Evolutionary conservation across 179 eudicot species (phyloP).

Genomic region (Gypsophila paniculata): DNA sequence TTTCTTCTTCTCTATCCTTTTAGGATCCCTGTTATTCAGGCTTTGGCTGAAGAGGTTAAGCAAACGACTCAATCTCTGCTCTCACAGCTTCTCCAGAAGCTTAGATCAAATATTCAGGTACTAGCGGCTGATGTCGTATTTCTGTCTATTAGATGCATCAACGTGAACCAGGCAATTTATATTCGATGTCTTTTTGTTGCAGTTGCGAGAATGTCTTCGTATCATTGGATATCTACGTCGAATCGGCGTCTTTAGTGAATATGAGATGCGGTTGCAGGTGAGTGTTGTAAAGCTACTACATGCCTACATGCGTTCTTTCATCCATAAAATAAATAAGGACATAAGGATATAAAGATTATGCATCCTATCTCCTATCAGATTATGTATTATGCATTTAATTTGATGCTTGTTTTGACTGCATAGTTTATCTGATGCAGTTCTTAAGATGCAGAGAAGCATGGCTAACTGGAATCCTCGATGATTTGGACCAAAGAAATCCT

Average conservation of each 20-base stretch:
- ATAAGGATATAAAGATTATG: neutral
- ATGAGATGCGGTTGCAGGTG: constrained; percentile 99
- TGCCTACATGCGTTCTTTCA: too few species aligned
- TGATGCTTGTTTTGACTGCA: constrained; percentile 11
- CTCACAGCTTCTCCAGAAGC: constrained; percentile 94
- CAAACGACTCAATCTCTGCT: constrained; percentile 94
- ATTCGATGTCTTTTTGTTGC: constrained; percentile 27
- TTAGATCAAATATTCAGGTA: constrained; percentile 94
- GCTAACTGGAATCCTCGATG: constrained; percentile 93
- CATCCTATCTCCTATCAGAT: neutral
- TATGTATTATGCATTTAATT: constrained; percentile 1
- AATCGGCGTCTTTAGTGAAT: constrained; percentile 87
- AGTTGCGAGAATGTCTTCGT: constrained; percentile 98
- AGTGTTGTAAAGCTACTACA: too few species aligned
- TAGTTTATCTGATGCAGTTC: constrained; percentile 50
- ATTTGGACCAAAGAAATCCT: constrained; percentile 89
- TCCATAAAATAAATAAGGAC: too few species aligned
- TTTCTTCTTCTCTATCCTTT: constrained; percentile 12
- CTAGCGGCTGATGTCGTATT: neutral
- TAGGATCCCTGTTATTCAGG: constrained; percentile 83
- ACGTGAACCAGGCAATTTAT: neutral
- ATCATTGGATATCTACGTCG: constrained; percentile 97
- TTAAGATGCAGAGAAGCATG: constrained; percentile 95
- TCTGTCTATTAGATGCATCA: neutral
- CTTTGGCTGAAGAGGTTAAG: constrained; percentile 86